phyloP scores from a whole-genome alignment of 1,139 yeast species.

The Trichomonascaceae sp. region DNA sequence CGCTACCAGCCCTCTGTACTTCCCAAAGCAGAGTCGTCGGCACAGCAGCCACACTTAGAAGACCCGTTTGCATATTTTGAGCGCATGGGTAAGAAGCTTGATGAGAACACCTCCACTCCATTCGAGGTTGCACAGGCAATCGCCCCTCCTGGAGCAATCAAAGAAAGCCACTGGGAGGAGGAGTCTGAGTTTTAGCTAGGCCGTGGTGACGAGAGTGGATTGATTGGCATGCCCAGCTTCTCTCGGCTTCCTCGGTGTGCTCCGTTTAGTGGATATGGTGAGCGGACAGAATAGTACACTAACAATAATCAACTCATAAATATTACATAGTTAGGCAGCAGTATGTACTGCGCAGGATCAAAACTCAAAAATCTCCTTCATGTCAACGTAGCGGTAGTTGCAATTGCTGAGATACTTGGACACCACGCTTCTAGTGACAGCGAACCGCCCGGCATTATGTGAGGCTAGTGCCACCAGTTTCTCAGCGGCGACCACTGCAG shows the following conservation, averaged over 20 bases:
- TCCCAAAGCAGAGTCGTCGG: neutral
- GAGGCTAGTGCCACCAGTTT: constrained; percentile 65
- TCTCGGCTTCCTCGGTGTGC: constrained; percentile 1
- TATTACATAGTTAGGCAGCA: constrained; percentile 1
- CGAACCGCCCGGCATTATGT: constrained; percentile 58
- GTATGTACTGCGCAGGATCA: too few relatives aligned
- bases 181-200: constrained; percentile 1
- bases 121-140: constrained; percentile 6
- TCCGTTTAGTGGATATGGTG: neutral
- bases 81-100: constrained; percentile 5
- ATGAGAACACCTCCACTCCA: constrained; percentile 2
- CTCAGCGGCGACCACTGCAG: constrained; percentile 19
- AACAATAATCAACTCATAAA: neutral
- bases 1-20: too few relatives aligned
- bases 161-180: constrained; percentile 6
- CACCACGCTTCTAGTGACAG: constrained; percentile 45
- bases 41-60: constrained; percentile 9
- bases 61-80: constrained; percentile 20
- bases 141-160: constrained; percentile 1
- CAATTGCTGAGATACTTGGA: constrained; percentile 67
- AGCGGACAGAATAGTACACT: neutral
- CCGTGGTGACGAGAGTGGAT: too few relatives aligned
- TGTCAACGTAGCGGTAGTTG: constrained; percentile 85
- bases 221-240: constrained; percentile 1
- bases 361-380: constrained; percentile 54